Base-by-base conservation (phyloP, 2,329 filamentous ascomycete species). In the Stachybotrys chlorohalonatus region DNA sequence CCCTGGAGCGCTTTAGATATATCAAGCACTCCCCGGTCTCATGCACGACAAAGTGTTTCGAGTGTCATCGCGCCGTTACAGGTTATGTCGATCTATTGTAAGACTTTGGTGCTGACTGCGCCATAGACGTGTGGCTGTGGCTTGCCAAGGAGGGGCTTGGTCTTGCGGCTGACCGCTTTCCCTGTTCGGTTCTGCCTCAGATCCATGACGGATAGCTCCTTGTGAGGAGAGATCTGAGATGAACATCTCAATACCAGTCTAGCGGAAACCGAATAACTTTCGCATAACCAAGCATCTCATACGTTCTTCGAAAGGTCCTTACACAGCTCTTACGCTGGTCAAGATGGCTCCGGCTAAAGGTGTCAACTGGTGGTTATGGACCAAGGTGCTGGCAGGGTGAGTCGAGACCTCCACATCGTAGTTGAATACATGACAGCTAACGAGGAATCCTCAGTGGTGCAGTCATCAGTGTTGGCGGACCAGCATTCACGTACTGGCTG, bases 401-500 rank as follows among this genome's bases (percentile, higher is more conserved):
- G 84, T 70, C 13, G 49, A 52, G 50, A 46, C 54, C 54, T 42
- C 9, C 9, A 42, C 3, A 42, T 42, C 9, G 13, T 42, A 9
- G 36, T 42, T 42, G 5, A 42, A 42, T 13, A 2, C 36, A 13
- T 42, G 8, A 13, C 8, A 36, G 52, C 54, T 58, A 53, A 60
- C 54, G 54, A 30, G 39, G 49, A 55, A 58, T 53, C 55, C 57
- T 46, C 64, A 96, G 92, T 56, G 89, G 89, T 62, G 78, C 77
- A 47, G 71, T 78, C 50, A 77, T 94, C 63, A 86, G 84, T 65
- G 79, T 96, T 56, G 94, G 94, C 53, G 94, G 94, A 4, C 94
- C 94, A 30, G 86, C 87, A 15, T 75, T 97, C 53, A 87, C 93
- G 48, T 82, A 86, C 73, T 95, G 85, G 70, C 75, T 95, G 50